Percentiles rank a stretch among this genome's conserved stretches.
These are phyloP conservation scores for Boletus subcaerulescens DNA, from an alignment of 768 basidiomycete genomes.

Conservation along the genomic window DNA sequence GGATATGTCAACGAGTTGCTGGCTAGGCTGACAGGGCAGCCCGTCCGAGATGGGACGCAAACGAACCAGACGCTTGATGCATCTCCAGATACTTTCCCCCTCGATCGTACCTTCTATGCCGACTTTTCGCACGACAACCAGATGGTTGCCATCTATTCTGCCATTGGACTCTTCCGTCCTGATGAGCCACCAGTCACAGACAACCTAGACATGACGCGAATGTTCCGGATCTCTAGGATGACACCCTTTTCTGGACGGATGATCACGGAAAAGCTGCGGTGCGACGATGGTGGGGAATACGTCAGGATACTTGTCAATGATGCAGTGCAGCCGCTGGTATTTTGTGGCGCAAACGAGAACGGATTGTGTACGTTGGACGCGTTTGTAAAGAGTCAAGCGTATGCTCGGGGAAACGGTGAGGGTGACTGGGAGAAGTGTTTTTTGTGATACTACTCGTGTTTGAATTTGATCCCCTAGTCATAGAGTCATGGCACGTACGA, in stretches of 20 bases:
- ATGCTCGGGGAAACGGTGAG: slow-evolving; percentile 61
- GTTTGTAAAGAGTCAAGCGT: slow-evolving; percentile 72
- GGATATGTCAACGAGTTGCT: slow-evolving; percentile 90
- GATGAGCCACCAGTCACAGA: slow-evolving; percentile 12
- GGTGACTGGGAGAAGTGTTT: slow-evolving; percentile 73
- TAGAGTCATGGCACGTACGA: too few species aligned
- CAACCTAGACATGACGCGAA: slow-evolving; percentile 24
- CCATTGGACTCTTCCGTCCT: slow-evolving; percentile 55
- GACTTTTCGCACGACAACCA: slow-evolving; percentile 89
- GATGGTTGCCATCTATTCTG: slow-evolving; percentile 72
- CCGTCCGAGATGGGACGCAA: slow-evolving; percentile 68
- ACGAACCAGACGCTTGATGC: slow-evolving; percentile 76
- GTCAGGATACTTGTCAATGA: slow-evolving; percentile 82
- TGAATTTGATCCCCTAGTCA: not conserved
- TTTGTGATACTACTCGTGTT: slow-evolving; percentile 12
- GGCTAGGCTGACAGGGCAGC: slow-evolving; percentile 64
- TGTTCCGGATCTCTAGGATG: slow-evolving; percentile 57
- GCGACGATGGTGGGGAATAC: slow-evolving; percentile 37
- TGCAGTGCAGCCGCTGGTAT: slow-evolving; percentile 56
- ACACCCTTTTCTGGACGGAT: slow-evolving; percentile 76
- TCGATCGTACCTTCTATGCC: slow-evolving; percentile 61
- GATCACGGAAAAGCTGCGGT: slow-evolving; percentile 68
- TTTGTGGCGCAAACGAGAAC: slow-evolving; percentile 51
- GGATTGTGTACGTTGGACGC: slow-evolving; percentile 62
- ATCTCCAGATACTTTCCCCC: slow-evolving; percentile 68